These are phyloP conservation scores for Poronia punctata DNA, from an alignment of 495 filamentous ascomycete genomes.

Conservation along the genomic window DNA sequence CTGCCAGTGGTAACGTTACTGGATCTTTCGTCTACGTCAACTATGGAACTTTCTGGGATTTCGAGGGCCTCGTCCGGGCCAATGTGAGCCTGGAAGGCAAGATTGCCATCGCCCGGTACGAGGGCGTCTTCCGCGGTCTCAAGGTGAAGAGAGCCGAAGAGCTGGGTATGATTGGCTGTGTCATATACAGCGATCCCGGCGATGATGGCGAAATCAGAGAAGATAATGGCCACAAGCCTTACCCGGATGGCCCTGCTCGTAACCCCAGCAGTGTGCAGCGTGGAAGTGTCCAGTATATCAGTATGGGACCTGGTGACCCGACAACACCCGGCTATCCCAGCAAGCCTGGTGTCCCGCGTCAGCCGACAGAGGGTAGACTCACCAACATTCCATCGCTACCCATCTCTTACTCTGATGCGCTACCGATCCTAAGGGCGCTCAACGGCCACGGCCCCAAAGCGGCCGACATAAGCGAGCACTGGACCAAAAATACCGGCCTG, in stretches of 20 bases:
- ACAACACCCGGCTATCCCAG: constrained; percentile 94
- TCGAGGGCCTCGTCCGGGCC: constrained; percentile 69
- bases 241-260: constrained; percentile 82
- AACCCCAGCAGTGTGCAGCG: constrained; percentile 86
- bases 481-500: constrained; percentile 68
- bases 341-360: constrained; percentile 77
- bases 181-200: constrained; percentile 85
- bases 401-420: constrained; percentile 78
- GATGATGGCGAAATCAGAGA: constrained; percentile 79
- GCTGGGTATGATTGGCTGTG: constrained; percentile 78
- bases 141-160: constrained; percentile 93
- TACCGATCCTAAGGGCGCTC: constrained; percentile 79
- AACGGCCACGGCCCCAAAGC: constrained; percentile 82
- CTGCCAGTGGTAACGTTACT: constrained; percentile 83
- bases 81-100: constrained; percentile 75
- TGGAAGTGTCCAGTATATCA: constrained; percentile 84
- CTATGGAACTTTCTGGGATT: constrained; percentile 81
- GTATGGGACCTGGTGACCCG: constrained; percentile 52
- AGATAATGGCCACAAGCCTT: constrained; percentile 69
- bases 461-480: constrained; percentile 63
- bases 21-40: constrained; percentile 75
- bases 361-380: constrained; percentile 58
- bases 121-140: constrained; percentile 77
- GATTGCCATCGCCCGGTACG: constrained; percentile 83
- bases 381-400: constrained; percentile 88